phyloP scores from a whole-genome alignment of 176 grass and related monocot genomes.

The Triticum turgidum region DNA sequence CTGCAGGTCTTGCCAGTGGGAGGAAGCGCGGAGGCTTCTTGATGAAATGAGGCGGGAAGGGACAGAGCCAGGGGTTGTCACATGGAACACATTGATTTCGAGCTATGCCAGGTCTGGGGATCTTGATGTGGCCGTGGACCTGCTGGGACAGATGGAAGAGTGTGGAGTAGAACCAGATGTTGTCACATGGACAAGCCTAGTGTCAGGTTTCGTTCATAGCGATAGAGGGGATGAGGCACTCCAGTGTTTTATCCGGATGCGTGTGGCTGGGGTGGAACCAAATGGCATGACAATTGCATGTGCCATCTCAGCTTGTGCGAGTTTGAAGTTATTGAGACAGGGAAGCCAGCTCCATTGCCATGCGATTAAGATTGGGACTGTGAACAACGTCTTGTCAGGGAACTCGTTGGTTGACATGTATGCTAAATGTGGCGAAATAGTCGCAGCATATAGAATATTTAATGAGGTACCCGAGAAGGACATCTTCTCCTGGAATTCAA shows the following conservation, averaged over 20 bases:
- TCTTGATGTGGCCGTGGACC: constrained; percentile 49
- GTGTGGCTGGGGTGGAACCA: constrained; percentile 55
- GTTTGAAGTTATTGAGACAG: constrained; percentile 48
- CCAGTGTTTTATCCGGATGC: constrained; percentile 51
- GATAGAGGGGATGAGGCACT: constrained; percentile 54
- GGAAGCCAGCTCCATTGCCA: constrained; percentile 67
- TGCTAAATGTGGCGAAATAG: constrained; percentile 63
- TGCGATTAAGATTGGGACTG: constrained; percentile 52
- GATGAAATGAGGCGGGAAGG: constrained; percentile 47
- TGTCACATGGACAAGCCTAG: constrained; percentile 78
- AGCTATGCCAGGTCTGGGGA: constrained; percentile 56
- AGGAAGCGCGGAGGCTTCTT: constrained; percentile 48
- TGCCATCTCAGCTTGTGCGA: constrained; percentile 63
- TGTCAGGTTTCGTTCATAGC: constrained; percentile 60
- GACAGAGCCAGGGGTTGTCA: constrained; percentile 44
- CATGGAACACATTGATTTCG: constrained; percentile 67
- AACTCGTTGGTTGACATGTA: constrained; percentile 79
- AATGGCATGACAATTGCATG: constrained; percentile 60
- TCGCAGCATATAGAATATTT: constrained; percentile 54
- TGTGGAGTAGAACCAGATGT: constrained; percentile 52
- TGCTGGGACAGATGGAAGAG: constrained; percentile 62
- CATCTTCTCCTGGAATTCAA: constrained; percentile 86
- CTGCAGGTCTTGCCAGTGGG: constrained; percentile 43
- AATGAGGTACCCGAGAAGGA: constrained; percentile 59
- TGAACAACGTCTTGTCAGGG: constrained; percentile 46